Evolutionary conservation across 2,329 filamentous ascomycete genomes (phyloP).

Genomic region (Colletotrichum liaoningense): DNA sequence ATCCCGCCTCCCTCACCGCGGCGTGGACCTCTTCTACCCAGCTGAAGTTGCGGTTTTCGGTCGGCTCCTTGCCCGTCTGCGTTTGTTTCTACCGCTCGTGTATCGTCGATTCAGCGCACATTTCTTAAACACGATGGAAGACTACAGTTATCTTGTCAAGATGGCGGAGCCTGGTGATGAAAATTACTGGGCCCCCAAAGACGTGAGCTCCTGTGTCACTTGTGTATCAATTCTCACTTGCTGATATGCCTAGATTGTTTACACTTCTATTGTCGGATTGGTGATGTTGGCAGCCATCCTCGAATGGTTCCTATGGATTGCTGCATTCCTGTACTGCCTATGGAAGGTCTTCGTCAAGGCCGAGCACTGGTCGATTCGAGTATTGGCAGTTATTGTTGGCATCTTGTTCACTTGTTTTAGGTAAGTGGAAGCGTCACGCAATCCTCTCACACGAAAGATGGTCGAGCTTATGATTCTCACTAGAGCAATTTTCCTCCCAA

Average conservation of each 20-base stretch:
- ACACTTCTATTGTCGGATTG: conserved; percentile 82
- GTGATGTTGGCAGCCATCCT: conserved; percentile 87
- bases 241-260: conserved; percentile 75
- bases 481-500: conserved; percentile 84
- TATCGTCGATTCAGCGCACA: background rate
- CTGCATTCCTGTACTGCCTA: conserved; percentile 93
- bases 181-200: conserved; percentile 62
- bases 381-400: conserved; percentile 82
- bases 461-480: conserved; percentile 32
- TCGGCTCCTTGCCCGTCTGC: background rate
- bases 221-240: background rate
- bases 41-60: background rate
- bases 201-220: conserved; percentile 44
- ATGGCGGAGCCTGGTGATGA: conserved; percentile 52
- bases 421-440: background rate
- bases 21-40: background rate
- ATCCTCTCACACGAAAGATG: background rate
- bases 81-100: background rate
- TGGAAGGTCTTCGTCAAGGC: conserved; percentile 90
- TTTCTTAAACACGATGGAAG: background rate
- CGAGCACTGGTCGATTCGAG: conserved; percentile 84
- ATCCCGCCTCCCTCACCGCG: conserved; percentile 21
- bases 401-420: conserved; percentile 65
- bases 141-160: conserved; percentile 26
- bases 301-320: conserved; percentile 95